Percentiles rank a stretch among this genome's conserved stretches.
phyloP scores from a whole-genome alignment of 2,329 filamentous ascomycete species.

The Calonectria montana region DNA sequence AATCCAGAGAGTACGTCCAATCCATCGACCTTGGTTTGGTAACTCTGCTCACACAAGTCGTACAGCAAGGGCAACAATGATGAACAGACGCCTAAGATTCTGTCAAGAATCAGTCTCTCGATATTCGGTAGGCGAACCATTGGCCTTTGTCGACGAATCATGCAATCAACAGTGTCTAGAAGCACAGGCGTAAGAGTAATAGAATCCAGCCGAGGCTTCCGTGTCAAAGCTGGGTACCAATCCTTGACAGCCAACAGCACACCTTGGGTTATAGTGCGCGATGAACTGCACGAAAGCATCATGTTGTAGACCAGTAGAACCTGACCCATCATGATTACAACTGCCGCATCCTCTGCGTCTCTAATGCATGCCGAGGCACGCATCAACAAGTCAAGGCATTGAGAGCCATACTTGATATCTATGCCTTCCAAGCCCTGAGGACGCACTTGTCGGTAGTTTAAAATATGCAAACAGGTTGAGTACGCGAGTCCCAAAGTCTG shows the following conservation, averaged over 20 bases:
- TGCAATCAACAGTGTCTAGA: slow-evolving; percentile 26
- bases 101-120: slow-evolving; percentile 21
- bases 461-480: slow-evolving; percentile 8
- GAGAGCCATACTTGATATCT: background rate
- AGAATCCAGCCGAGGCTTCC: slow-evolving; percentile 15
- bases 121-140: slow-evolving; percentile 7
- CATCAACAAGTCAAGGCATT: slow-evolving; percentile 10
- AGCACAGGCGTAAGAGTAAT: slow-evolving; percentile 24
- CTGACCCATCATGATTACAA: slow-evolving; percentile 18
- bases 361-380: background rate
- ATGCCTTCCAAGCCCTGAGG: background rate
- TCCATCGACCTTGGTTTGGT: background rate
- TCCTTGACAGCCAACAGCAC: slow-evolving; percentile 13
- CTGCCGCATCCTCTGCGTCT: slow-evolving; percentile 3
- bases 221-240: slow-evolving; percentile 17
- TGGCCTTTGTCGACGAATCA: slow-evolving; percentile 25
- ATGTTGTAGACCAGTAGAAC: slow-evolving; percentile 22
- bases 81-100: slow-evolving; percentile 21
- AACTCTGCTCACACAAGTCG: slow-evolving; percentile 26
- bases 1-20: background rate
- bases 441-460: background rate
- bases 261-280: slow-evolving; percentile 14
- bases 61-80: slow-evolving; percentile 21
- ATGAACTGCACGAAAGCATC: background rate
- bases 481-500: slow-evolving; percentile 10